Conservation (phyloP, 2,329 filamentous ascomycete genomes). For the Xylariaceae sp. region DNA sequence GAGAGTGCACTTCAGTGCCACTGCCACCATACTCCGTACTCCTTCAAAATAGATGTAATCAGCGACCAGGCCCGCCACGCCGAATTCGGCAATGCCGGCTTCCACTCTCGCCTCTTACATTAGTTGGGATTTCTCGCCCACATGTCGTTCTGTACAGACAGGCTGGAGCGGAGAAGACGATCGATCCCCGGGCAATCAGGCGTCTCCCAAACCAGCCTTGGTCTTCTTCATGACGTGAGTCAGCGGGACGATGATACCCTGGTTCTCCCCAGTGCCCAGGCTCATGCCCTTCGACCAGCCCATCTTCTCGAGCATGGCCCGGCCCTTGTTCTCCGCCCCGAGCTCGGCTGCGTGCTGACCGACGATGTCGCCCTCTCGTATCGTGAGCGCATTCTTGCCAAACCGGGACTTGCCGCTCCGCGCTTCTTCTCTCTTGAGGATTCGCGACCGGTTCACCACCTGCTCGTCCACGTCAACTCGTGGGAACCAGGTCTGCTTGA, state of each 20-base stretch:
- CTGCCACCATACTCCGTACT: no score
- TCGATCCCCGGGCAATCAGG: no score
- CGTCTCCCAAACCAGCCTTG: conserved; percentile 72
- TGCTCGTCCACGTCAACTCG: conserved; percentile 36
- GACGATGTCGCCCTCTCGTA: conserved; percentile 81
- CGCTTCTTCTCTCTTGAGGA: conserved; percentile 17
- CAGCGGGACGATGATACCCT: conserved; percentile 82
- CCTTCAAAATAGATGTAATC: no score
- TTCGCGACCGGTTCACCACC: conserved; percentile 17
- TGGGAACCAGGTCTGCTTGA: conserved; percentile 48
- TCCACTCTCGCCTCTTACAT: no score
- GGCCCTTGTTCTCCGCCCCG: conserved; percentile 72
- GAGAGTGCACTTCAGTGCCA: no score
- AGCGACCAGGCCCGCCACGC: no score
- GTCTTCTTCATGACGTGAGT: conserved; percentile 79
- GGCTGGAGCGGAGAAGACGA: no score
- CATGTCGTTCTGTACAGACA: no score
- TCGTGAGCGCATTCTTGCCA: conserved; percentile 38
- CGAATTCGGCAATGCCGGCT: no score
- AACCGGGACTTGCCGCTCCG: conserved; percentile 23
- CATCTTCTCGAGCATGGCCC: conserved; percentile 92
- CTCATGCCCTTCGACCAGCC: conserved; percentile 86
- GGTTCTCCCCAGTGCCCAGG: conserved; percentile 73
- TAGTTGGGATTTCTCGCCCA: no score
- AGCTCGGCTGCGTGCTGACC: conserved; percentile 80